Conservation (phyloP, 352 stramenopile species). For the Aphanomyces astaci region DNA sequence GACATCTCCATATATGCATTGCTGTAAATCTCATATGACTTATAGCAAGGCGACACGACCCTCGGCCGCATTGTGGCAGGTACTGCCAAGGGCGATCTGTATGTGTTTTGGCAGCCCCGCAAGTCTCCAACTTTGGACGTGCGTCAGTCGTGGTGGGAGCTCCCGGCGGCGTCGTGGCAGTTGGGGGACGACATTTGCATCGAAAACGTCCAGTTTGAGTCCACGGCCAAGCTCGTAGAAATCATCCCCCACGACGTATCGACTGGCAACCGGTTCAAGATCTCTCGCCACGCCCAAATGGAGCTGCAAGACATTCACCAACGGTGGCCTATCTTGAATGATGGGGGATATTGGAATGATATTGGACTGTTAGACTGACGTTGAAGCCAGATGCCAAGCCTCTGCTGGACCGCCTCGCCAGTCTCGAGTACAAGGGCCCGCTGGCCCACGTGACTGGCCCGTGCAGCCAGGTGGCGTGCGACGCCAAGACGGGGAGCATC, state of each 20-base stretch:
- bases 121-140: conserved; percentile 28
- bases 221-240: conserved; percentile 47
- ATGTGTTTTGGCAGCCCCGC: conserved; percentile 56
- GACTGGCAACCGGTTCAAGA: conserved; percentile 58
- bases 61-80: conserved; percentile 51
- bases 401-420: conserved; percentile 27
- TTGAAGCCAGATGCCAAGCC: conserved; percentile 19
- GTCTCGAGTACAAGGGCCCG: conserved; percentile 47
- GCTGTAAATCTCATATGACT: background rate
- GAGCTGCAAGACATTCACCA: conserved; percentile 53
- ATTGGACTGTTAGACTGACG: background rate
- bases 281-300: conserved; percentile 40
- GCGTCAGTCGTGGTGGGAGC: conserved; percentile 66
- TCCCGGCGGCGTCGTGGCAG: conserved; percentile 50
- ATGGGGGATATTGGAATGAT: background rate
- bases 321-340: conserved; percentile 21
- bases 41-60: conserved; percentile 42
- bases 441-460: conserved; percentile 38
- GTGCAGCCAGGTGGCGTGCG: conserved; percentile 43
- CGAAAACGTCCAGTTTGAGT: conserved; percentile 52
- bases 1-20: too few species aligned
- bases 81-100: conserved; percentile 56
- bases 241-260: conserved; percentile 53
- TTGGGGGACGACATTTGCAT: conserved; percentile 48
- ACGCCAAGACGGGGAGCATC: conserved; percentile 46